Evolutionary conservation across 495 filamentous ascomycete genomes (phyloP).

Genomic region (Parathielavia appendiculata): DNA sequence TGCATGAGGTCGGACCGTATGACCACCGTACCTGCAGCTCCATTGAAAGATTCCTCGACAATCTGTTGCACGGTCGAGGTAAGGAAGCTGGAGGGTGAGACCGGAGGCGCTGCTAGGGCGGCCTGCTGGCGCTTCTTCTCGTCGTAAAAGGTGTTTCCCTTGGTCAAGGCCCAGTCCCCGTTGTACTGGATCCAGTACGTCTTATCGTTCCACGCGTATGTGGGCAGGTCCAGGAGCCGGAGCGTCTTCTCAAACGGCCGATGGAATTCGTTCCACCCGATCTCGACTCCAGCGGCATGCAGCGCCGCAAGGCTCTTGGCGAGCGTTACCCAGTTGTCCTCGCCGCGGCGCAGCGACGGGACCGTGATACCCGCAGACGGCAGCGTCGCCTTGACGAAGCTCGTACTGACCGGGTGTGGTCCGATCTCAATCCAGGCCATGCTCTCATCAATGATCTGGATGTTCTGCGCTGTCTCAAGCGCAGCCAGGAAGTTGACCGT

Average conservation of each 20-base stretch:
- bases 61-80: constrained; percentile 50
- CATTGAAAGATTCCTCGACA: constrained; percentile 51
- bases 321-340: constrained; percentile 63
- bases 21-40: constrained; percentile 50
- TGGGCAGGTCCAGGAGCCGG: constrained; percentile 63
- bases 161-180: constrained; percentile 63
- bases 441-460: constrained; percentile 47
- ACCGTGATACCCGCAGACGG: constrained; percentile 51
- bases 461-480: constrained; percentile 52
- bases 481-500: constrained; percentile 69
- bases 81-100: no score
- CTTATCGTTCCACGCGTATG: constrained; percentile 75
- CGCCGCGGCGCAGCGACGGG: constrained; percentile 49
- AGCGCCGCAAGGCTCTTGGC: constrained; percentile 54
- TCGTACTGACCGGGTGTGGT: constrained; percentile 62
- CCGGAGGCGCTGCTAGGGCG: no score
- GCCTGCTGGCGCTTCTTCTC: no score
- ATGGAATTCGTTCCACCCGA: constrained; percentile 77
- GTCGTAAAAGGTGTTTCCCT: constrained; percentile 57
- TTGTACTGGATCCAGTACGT: constrained; percentile 78
- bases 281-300: constrained; percentile 59
- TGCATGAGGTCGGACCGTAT: constrained; percentile 62
- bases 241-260: constrained; percentile 58
- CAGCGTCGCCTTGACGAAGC: constrained; percentile 58
- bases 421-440: constrained; percentile 63